Base-by-base conservation (phyloP, 2,329 filamentous ascomycete species). In the Ustilaginoidea virens region DNA sequence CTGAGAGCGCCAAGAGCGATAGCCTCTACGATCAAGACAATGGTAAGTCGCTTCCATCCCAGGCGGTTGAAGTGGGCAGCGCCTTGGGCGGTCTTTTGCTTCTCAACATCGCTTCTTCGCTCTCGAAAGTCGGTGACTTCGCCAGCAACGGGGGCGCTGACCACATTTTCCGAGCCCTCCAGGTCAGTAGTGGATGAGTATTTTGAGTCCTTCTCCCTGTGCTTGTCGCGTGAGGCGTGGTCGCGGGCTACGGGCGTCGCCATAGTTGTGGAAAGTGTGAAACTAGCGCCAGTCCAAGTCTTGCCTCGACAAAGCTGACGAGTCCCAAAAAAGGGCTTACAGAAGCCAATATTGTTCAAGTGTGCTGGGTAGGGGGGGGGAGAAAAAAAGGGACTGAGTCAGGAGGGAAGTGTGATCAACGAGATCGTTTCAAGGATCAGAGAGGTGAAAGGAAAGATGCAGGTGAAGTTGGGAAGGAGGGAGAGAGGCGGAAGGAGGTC, bases 1-100 rank as follows among this genome's bases (percentile, higher is more conserved):
- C 60, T 62, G 29, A 69, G 50, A 33, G 52, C 56, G 30, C 61
- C 61, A 12, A 66, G 53, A 6, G 61, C 61, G 36, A 66, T 60
- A 31, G 61, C 61, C 41, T 63, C 59, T 38, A 65, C 61, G 31
- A 65, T 60, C 27, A 62, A 53, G 19, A 65, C 53, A 13, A 64
- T 43, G 6, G 58, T 60, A 16, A 65, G 52, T 6, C 60, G 58
- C 44, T 63, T 64, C 61, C 61, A 65, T 30, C 61, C 61, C 13
- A 65, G 53, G 11, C 55, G 58, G 36, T 64, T 50, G 44, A 69
- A 69, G 31, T 63, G 56, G 10, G 58, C 59, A 27, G 51, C 44
- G 31, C 62, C 63, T 39, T 58, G 43, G 5, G 51, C 52, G 9
- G 51, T 50, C 42, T 60, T 64, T 36, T 58, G 53, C 45, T 59